Percentiles rank a stretch among this genome's conserved stretches.
phyloP scores from a whole-genome alignment of 805 yeast species.

The Metschnikowia dekortorum region DNA sequence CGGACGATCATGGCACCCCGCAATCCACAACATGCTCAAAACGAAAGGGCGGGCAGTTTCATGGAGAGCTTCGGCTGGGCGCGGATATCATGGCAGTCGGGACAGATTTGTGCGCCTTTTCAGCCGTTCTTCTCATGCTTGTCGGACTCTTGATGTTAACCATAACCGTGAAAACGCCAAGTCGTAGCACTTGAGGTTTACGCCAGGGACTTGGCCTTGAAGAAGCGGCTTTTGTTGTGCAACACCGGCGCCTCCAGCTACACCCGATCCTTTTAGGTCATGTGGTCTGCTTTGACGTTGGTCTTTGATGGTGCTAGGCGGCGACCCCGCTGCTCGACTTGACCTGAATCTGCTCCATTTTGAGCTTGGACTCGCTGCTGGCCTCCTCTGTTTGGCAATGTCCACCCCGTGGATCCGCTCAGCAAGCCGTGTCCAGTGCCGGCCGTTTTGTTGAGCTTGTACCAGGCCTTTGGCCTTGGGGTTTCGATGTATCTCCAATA shows the following conservation, averaged over 20 bases:
- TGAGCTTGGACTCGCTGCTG: constrained; percentile 1
- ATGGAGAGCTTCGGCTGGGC: constrained; percentile 23
- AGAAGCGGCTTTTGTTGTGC: constrained; percentile 41
- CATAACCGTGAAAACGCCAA: constrained; percentile 26
- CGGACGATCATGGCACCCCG: too few relatives aligned
- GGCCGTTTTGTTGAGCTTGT: constrained; percentile 28
- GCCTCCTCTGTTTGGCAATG: constrained; percentile 4
- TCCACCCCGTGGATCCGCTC: constrained; percentile 22
- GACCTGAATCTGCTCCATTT: constrained; percentile 22
- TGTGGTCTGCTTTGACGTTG: constrained; percentile 9
- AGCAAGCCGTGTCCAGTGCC: constrained; percentile 29
- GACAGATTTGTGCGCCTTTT: constrained; percentile 29
- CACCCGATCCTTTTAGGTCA: not conserved
- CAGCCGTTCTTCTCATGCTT: constrained; percentile 22
- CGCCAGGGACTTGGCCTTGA: constrained; percentile 46
- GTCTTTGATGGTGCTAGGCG: constrained; percentile 21
- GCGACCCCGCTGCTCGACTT: constrained; percentile 26
- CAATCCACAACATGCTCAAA: constrained; percentile 30
- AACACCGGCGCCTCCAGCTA: constrained; percentile 15
- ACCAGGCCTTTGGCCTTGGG: not conserved
- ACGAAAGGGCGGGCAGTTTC: constrained; percentile 34
- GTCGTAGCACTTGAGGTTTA: constrained; percentile 32
- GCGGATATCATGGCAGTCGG: constrained; percentile 20
- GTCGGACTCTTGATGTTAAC: constrained; percentile 26
- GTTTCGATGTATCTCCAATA: not conserved